A percentile compares a stretch with the other conserved stretches of the same genome.
These are phyloP conservation scores for Aegilops speltoides DNA, from an alignment of 176 grass and related monocot genomes.

Conservation along the genomic window DNA sequence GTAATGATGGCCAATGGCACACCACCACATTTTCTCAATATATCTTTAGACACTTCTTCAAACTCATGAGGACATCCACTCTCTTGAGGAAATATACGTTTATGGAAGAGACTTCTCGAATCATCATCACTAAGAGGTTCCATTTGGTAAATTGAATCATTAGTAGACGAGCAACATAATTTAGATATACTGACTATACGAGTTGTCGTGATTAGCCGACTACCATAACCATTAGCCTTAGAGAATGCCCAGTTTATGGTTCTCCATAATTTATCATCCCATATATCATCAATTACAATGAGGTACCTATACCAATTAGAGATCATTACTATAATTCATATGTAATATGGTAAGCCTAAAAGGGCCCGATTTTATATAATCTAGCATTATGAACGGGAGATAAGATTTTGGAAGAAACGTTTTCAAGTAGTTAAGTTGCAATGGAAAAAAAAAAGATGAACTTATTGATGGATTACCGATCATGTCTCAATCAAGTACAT, in stretches of 20 bases:
- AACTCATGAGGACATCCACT: neutral
- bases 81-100: neutral
- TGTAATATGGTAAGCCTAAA: too few relatives aligned
- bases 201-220: neutral
- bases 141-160: neutral
- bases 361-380: too few relatives aligned
- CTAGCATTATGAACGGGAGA: too few relatives aligned
- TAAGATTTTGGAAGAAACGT: too few relatives aligned
- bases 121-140: neutral
- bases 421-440: too few relatives aligned
- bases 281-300: conserved; percentile 13
- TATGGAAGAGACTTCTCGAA: neutral
- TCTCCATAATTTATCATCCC: neutral
- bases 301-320: neutral
- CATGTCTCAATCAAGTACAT: too few relatives aligned
- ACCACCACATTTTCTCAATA: neutral
- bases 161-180: neutral
- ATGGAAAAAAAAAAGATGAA: too few relatives aligned
- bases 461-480: too few relatives aligned
- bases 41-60: neutral
- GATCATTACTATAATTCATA: too few relatives aligned
- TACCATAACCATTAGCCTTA: too few relatives aligned
- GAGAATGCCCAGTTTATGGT: neutral
- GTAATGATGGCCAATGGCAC: conserved; percentile 8
- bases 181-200: neutral